Conservation (phyloP, 805 yeast species). For the Kuraishia borneana region DNA sequence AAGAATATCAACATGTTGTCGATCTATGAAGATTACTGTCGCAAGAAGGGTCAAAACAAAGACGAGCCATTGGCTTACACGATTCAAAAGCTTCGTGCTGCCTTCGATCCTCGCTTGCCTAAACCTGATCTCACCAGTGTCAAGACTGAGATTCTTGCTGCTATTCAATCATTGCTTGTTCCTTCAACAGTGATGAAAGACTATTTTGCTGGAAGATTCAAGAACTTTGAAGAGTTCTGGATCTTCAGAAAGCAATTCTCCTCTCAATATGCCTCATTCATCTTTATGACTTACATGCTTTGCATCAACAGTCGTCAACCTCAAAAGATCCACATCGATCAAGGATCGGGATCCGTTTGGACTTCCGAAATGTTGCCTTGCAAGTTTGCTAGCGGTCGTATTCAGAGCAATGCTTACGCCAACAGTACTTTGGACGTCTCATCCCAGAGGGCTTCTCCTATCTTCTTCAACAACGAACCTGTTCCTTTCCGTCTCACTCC, state of each 20-base stretch:
- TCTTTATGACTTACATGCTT: conserved; percentile 90
- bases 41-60: conserved; percentile 55
- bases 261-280: conserved; percentile 86
- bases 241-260: conserved; percentile 91
- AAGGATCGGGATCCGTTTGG: conserved; percentile 79
- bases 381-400: conserved; percentile 47
- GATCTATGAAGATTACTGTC: conserved; percentile 83
- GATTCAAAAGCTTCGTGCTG: conserved; percentile 77
- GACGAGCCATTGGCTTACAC: conserved; percentile 88
- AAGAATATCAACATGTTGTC: conserved; percentile 66
- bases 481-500: conserved; percentile 97
- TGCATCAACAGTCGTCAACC: conserved; percentile 90
- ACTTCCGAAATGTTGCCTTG: conserved; percentile 94
- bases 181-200: conserved; percentile 78
- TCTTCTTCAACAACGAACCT: conserved; percentile 82
- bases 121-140: conserved; percentile 85
- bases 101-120: conserved; percentile 87
- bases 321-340: conserved; percentile 77
- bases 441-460: conserved; percentile 55
- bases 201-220: conserved; percentile 59
- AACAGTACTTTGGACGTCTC: conserved; percentile 35
- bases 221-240: conserved; percentile 92
- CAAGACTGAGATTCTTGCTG: conserved; percentile 82
- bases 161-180: conserved; percentile 78
- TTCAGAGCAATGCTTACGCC: conserved; percentile 26